Conservation (phyloP, 768 basidiomycete species). For the Xerocomus spinulosus region DNA sequence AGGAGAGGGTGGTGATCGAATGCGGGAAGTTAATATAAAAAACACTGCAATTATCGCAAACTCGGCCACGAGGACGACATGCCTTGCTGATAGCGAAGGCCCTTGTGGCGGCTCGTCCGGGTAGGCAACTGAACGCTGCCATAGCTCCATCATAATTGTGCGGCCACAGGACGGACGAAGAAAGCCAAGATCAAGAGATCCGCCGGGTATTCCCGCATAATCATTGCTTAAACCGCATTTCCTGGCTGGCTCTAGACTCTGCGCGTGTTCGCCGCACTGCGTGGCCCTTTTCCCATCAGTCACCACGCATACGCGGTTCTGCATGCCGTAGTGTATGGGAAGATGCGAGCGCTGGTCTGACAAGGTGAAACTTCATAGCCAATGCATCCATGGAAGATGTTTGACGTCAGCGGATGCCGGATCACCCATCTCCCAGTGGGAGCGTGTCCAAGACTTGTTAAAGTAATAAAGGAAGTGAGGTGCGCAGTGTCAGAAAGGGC, state of each 20-base stretch:
- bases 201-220: slow-evolving; percentile 22
- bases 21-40: neutral
- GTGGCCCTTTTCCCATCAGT: slow-evolving; percentile 26
- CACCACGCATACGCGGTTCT: slow-evolving; percentile 24
- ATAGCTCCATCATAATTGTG: slow-evolving; percentile 12
- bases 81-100: slow-evolving; percentile 15
- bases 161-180: slow-evolving; percentile 19
- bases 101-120: slow-evolving; percentile 11
- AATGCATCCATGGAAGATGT: slow-evolving; percentile 8
- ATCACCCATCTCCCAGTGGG: too few species aligned
- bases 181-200: slow-evolving; percentile 17
- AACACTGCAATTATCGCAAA: slow-evolving; percentile 4
- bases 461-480: too few species aligned
- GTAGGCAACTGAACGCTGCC: slow-evolving; percentile 8
- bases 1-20: slow-evolving; percentile 5
- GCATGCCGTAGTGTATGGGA: slow-evolving; percentile 26
- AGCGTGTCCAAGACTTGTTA: too few species aligned
- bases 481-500: slow-evolving; percentile 1
- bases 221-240: slow-evolving; percentile 15
- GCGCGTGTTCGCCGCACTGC: slow-evolving; percentile 19
- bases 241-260: slow-evolving; percentile 7
- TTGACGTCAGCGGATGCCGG: slow-evolving; percentile 6
- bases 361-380: slow-evolving; percentile 15
- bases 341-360: slow-evolving; percentile 16
- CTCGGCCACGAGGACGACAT: slow-evolving; percentile 18